Conservation (phyloP, 2,329 filamentous ascomycete genomes). For the Achaetomium macrosporum region DNA sequence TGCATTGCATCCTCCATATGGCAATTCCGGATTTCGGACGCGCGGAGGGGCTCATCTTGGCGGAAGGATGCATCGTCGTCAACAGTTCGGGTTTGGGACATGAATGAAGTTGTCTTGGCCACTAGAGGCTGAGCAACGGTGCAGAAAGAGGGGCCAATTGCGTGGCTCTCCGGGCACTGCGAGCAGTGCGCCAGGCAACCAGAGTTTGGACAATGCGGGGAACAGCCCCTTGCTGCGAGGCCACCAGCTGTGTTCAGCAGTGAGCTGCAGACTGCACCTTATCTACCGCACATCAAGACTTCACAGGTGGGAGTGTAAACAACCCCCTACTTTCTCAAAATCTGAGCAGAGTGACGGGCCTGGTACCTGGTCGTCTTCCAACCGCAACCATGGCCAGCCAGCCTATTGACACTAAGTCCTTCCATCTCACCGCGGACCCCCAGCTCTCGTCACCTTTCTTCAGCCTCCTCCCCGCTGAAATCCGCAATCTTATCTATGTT, state of each 20-base stretch:
- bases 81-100: too few relatives aligned
- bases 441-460: conserved; percentile 37
- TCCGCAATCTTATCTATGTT: conserved; percentile 30
- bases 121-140: too few relatives aligned
- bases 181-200: conserved; percentile 1
- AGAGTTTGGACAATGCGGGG: background rate
- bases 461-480: conserved; percentile 26
- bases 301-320: too few relatives aligned
- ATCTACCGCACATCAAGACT: background rate
- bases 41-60: too few relatives aligned
- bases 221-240: background rate
- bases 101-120: too few relatives aligned
- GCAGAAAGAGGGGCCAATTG: conserved; percentile 4
- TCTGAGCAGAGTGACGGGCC: background rate
- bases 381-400: background rate
- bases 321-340: too few relatives aligned
- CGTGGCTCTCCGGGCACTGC: background rate
- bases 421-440: conserved; percentile 36
- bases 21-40: too few relatives aligned
- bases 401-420: conserved; percentile 12
- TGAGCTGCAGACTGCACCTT: background rate
- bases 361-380: background rate
- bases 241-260: background rate
- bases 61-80: too few relatives aligned
- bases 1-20: too few relatives aligned